Evolutionary conservation across 345 rosid genomes (phyloP), one percentile per base, ranked within the genome.

Genomic region (Syzygium aromaticum): DNA sequence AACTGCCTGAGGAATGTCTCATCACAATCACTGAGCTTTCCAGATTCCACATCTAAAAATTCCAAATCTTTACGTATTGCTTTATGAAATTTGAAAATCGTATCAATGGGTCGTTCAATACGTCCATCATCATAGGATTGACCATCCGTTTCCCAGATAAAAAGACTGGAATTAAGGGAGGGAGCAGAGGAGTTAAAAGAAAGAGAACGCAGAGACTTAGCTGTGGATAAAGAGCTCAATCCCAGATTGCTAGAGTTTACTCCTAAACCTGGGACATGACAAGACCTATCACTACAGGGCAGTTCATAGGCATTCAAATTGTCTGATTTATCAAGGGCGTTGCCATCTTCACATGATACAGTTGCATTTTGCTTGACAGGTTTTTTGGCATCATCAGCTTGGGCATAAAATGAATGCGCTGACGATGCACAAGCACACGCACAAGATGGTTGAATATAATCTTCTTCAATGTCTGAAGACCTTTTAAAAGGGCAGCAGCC

Each of bases 21-120:
- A 86, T 97, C 93, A 88, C 98, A 96, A 88, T 94, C 93, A 52
- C 87, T 88, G 22, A 95, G 96, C 94, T 93, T 97, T 90, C 94
- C 96, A 90, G 97, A 96, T 92, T 96, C 97, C 67, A 94, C 92
- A 91, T 97, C 99, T 59, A 97, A 92, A 92, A 93, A 94, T 90
- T 95, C 99, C 90, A 96, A 93, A 92, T 96, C 98, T 92, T 96
- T 96, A 87, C 96, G 88, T 83, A 96, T 96, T 85, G 98, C 98
- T 90, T 95, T 96, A 88, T 96, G 99, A 92, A 96, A 95, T 86
- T 96, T 96, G 88, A 96, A 96, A 88, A 96, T 94, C 8, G 94
- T 96, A 90, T 96, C 99, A 90, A 96, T 96, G 43, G 99, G 99
- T 61, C 98, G 92, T 89, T 88, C 94, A 27, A 90, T 89, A 77